phyloP scores from a whole-genome alignment of 2,329 filamentous ascomycete species.

The Xylaria sp. region DNA sequence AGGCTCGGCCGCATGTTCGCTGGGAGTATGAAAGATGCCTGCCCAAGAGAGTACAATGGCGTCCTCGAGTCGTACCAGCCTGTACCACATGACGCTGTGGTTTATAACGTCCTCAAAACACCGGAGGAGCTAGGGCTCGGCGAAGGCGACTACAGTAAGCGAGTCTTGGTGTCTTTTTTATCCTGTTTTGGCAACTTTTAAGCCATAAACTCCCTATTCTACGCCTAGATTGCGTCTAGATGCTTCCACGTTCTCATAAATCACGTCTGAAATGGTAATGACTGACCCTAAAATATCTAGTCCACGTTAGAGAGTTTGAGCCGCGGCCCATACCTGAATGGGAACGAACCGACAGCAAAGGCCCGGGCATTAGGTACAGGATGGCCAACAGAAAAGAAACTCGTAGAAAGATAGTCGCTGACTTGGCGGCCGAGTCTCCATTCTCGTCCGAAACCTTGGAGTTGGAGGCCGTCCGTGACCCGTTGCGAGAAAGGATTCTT shows the following conservation, averaged over 20 bases:
- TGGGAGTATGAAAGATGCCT: constrained; percentile 1
- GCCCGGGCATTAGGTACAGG: background rate
- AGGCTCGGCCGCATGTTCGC: constrained; percentile 6
- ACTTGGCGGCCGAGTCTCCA: background rate
- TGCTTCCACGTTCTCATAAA: no score
- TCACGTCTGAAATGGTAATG: no score
- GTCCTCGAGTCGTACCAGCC: background rate
- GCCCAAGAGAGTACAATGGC: constrained; percentile 7
- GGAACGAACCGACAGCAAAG: no score
- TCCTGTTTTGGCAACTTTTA: no score
- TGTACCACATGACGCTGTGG: constrained; percentile 5
- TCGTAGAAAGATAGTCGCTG: background rate
- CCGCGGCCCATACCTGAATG: no score
- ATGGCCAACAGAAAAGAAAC: background rate
- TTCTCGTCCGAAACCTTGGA: background rate
- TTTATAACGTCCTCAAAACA: constrained; percentile 9
- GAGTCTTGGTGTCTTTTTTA: no score
- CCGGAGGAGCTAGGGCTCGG: background rate
- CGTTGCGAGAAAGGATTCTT: background rate
- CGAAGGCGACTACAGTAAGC: constrained; percentile 11
- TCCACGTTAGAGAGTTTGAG: constrained; percentile 6
- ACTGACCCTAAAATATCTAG: no score
- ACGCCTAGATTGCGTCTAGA: no score
- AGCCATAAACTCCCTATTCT: no score
- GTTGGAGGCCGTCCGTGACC: background rate